Base-by-base conservation (phyloP, 2,329 filamentous ascomycete species). In the Lomentospora prolificans region DNA sequence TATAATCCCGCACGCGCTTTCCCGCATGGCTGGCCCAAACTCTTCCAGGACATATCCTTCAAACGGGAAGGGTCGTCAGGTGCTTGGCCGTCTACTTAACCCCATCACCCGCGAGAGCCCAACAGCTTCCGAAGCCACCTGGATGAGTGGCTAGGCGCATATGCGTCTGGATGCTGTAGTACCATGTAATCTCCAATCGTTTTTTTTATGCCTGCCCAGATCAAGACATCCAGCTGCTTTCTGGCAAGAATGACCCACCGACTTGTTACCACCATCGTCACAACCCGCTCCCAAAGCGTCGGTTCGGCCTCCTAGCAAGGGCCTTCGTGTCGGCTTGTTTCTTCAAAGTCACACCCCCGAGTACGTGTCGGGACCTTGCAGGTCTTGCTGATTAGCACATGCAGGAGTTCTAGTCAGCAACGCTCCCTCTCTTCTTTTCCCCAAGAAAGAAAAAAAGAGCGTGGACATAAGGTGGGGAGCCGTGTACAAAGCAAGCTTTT, bases 301-400 rank as follows among this genome's bases (percentile, higher is more conserved):
- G 44, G 7, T 48, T 10, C 44, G 6, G 10, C 19, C 7, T 10
- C 44, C 41, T 19, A n/a, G n/a, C n/a, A n/a, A n/a, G n/a, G n/a
- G n/a, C n/a, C n/a, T n/a, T n/a, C n/a, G n/a, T n/a, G n/a, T n/a
- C n/a, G n/a, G n/a, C n/a, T n/a, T n/a, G n/a, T n/a, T n/a, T n/a
- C n/a, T n/a, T n/a, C n/a, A n/a, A n/a, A n/a, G n/a, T n/a, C n/a
- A n/a, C n/a, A n/a, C n/a, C n/a, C n/a, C n/a, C n/a, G n/a, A n/a
- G n/a, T n/a, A 44, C 22, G 44, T 48, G 17, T 48, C 51, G 52
- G 52, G 25, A 54, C 52, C 52, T 54, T 54, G 52, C 52, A 54
- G 33, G 36, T 24, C 9, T 28, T 27, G 36, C 24, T 28, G 22
- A 22, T 22, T 30, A 28, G 30, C 33, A 8, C 14, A 28, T 19